Percentiles rank a stretch among this genome's conserved stretches.
Conservation (phyloP, 2,329 filamentous ascomycete species). For the Hypoxylon sp. region DNA sequence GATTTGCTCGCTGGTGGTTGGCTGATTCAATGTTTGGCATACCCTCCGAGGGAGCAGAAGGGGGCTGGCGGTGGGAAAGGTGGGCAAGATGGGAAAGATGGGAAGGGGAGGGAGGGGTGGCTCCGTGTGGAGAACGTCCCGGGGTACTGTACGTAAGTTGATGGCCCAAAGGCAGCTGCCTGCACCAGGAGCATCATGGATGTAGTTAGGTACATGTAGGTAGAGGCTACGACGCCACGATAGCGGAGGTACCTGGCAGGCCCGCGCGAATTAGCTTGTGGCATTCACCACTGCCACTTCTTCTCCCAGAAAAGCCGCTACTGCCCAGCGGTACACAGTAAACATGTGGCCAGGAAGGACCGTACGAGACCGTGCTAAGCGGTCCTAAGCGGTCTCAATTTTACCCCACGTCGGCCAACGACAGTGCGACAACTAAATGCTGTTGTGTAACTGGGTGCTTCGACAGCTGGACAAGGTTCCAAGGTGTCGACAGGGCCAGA, state of each 20-base stretch:
- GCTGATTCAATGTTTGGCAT: slow-evolving; percentile 29
- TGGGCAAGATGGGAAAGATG: background rate
- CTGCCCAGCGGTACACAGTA: slow-evolving; percentile 28
- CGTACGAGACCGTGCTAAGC: slow-evolving; percentile 29
- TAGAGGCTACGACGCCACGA: slow-evolving; percentile 32
- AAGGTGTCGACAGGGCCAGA: slow-evolving; percentile 32
- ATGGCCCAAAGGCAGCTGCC: too few species aligned
- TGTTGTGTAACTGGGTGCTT: slow-evolving; percentile 46
- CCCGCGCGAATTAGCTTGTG: slow-evolving; percentile 31
- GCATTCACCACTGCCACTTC: slow-evolving; percentile 10
- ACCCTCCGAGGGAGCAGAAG: slow-evolving; percentile 18
- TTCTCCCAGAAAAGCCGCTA: slow-evolving; percentile 6
- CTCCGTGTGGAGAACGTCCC: slow-evolving; percentile 15
- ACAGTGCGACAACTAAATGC: slow-evolving; percentile 46
- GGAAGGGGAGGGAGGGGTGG: slow-evolving; percentile 20
- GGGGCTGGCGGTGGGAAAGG: slow-evolving; percentile 25
- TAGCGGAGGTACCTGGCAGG: slow-evolving; percentile 29
- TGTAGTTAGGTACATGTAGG: slow-evolving; percentile 8
- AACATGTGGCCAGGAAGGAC: slow-evolving; percentile 17
- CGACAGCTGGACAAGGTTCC: slow-evolving; percentile 44
- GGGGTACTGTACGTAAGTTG: slow-evolving; percentile 25
- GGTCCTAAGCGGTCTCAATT: slow-evolving; percentile 38
- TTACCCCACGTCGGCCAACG: slow-evolving; percentile 45
- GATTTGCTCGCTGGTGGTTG: slow-evolving; percentile 32
- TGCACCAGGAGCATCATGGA: too few species aligned